Conservation (phyloP, 768 basidiomycete species). For the Termitomyces sp. region DNA sequence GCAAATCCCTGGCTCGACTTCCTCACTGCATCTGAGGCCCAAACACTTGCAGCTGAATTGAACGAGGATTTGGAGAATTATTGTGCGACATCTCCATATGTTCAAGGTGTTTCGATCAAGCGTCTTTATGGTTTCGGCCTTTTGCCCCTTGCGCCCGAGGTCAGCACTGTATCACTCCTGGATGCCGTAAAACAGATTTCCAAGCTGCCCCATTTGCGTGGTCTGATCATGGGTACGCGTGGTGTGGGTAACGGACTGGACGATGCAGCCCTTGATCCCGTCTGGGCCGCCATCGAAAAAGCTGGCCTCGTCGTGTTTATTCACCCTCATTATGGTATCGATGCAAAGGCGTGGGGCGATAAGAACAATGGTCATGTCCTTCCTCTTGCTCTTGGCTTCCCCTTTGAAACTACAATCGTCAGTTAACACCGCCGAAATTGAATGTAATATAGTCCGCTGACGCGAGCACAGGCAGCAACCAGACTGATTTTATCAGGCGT, state of each 20-base stretch:
- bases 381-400: conserved; percentile 82
- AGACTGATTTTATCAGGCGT: conserved; percentile 78
- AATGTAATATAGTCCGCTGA: conserved; percentile 3
- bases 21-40: conserved; percentile 61
- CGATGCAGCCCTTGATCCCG: conserved; percentile 68
- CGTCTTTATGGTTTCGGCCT: conserved; percentile 82
- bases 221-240: conserved; percentile 77
- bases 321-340: conserved; percentile 85
- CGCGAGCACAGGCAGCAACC: conserved; percentile 49
- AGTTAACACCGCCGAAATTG: conserved; percentile 20
- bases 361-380: conserved; percentile 83
- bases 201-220: conserved; percentile 57
- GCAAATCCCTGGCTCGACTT: conserved; percentile 95
- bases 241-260: conserved; percentile 79
- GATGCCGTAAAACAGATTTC: conserved; percentile 64
- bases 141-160: conserved; percentile 71
- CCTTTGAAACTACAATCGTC: conserved; percentile 85
- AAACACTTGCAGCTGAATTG: conserved; percentile 58
- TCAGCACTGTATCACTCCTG: conserved; percentile 50
- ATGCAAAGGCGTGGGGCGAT: conserved; percentile 67
- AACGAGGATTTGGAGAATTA: conserved; percentile 77
- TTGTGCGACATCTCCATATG: conserved; percentile 58
- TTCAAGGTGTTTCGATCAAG: conserved; percentile 36
- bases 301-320: conserved; percentile 73
- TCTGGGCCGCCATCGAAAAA: conserved; percentile 75